Conservation (phyloP, 1,284 basidiomycete species). For the Xerocomus cyaneibrunnescens region DNA sequence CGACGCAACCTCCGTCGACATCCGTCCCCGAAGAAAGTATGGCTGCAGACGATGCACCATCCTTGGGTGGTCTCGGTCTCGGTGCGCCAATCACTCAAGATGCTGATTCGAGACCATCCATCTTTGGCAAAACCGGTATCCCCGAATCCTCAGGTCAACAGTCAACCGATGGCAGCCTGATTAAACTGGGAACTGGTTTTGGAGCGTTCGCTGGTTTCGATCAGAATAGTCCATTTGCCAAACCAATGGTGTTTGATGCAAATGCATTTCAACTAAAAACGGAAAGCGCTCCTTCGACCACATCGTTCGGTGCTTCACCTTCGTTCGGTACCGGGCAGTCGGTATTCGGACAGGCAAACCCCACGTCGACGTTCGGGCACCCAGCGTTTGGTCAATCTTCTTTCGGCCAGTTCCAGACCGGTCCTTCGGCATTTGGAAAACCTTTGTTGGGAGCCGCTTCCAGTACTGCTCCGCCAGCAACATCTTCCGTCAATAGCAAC, state of each 20-base stretch:
- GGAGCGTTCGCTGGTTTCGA: conserved; percentile 39
- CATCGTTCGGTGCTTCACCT: conserved; percentile 5
- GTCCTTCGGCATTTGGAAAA: conserved; percentile 26
- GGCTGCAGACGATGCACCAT: conserved; percentile 36
- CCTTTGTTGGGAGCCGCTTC: conserved; percentile 18
- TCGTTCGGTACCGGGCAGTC: conserved; percentile 30
- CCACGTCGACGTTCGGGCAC: conserved; percentile 33
- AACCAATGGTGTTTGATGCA: conserved; percentile 15
- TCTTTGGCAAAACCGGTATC: conserved; percentile 36
- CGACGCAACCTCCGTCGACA: conserved; percentile 11
- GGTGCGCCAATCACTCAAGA: conserved; percentile 30
- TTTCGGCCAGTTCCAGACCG: conserved; percentile 37
- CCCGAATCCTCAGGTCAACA: conserved; percentile 13
- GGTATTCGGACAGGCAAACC: conserved; percentile 23
- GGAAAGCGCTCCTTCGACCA: conserved; percentile 7
- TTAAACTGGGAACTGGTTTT: conserved; percentile 44
- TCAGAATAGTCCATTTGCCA: conserved; percentile 28
- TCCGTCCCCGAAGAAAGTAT: conserved; percentile 39
- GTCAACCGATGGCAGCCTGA: conserved; percentile 13
- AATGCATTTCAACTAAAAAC: conserved; percentile 16
- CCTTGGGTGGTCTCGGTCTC: conserved; percentile 39
- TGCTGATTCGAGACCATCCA: conserved; percentile 32
- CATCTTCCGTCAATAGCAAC: conserved; percentile 6
- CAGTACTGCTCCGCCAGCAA: conserved; percentile 18
- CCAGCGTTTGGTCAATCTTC: conserved; percentile 37